Percentiles rank a stretch among this genome's conserved stretches.
Conservation (phyloP, 179 eudicot genomes). For the Spinacia oleracea region DNA sequence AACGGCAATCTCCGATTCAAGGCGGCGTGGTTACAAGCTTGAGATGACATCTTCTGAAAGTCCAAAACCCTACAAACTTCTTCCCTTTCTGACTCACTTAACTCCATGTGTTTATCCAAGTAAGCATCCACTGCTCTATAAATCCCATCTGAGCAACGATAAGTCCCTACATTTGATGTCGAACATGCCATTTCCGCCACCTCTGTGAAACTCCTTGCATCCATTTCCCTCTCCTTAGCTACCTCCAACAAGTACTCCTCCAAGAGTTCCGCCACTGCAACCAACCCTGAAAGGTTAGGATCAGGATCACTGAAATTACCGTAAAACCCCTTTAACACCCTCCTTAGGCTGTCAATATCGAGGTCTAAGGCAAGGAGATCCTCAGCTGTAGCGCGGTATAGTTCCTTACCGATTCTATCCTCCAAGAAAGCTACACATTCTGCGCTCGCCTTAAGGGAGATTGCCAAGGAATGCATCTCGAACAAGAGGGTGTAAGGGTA, state of each 20-base stretch:
- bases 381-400: slow-evolving; percentile 43
- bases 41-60: slow-evolving; percentile 52
- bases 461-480: slow-evolving; percentile 49
- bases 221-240: slow-evolving; percentile 51
- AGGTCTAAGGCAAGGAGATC: slow-evolving; percentile 60
- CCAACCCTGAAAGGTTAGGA: slow-evolving; percentile 28
- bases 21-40: slow-evolving; percentile 65
- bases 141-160: slow-evolving; percentile 48
- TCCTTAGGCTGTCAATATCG: slow-evolving; percentile 47
- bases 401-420: slow-evolving; percentile 56
- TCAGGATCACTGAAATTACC: slow-evolving; percentile 27
- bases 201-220: slow-evolving; percentile 34
- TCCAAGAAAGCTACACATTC: slow-evolving; percentile 53
- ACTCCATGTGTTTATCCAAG: slow-evolving; percentile 49
- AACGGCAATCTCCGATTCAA: slow-evolving; percentile 53
- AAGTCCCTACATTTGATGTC: slow-evolving; percentile 33
- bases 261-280: slow-evolving; percentile 56
- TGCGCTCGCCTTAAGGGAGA: slow-evolving; percentile 30
- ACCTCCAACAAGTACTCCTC: slow-evolving; percentile 59
- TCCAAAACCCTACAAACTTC: slow-evolving; percentile 57
- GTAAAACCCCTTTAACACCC: slow-evolving; percentile 60
- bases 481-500: slow-evolving; percentile 45
- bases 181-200: slow-evolving; percentile 59
- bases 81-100: slow-evolving; percentile 58
- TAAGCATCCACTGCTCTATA: slow-evolving; percentile 65